Evolutionary conservation across 345 rosid genomes (phyloP).

Genomic region (Luvunga scandens): DNA sequence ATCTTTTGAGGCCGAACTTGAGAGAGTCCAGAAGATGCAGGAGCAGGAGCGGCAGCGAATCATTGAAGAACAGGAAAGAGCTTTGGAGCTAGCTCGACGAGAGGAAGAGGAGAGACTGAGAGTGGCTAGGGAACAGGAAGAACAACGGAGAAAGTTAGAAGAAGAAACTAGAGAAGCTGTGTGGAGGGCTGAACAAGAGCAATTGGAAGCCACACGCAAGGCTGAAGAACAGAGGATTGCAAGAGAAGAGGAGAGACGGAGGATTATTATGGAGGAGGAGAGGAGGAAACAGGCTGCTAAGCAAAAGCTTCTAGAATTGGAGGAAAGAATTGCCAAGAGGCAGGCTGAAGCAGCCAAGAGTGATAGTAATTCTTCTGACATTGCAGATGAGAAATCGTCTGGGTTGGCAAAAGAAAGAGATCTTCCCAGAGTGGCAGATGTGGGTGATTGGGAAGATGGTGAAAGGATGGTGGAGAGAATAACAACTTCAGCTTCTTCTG

Average conservation of each 20-base stretch:
- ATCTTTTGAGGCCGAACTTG: conserved; percentile 98
- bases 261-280: conserved; percentile 84
- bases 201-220: conserved; percentile 59
- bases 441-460: conserved; percentile 85
- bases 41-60: conserved; percentile 79
- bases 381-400: conserved; percentile 47
- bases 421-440: conserved; percentile 35
- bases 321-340: conserved; percentile 89
- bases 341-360: conserved; percentile 52
- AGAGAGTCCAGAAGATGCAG: conserved; percentile 95
- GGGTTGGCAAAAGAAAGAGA: conserved; percentile 49
- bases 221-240: conserved; percentile 82
- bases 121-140: conserved; percentile 79
- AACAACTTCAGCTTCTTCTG: conserved; percentile 69
- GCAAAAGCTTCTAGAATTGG: conserved; percentile 91
- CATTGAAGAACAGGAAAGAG: conserved; percentile 83
- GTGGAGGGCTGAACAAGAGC: conserved; percentile 90
- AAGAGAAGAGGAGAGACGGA: conserved; percentile 88
- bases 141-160: conserved; percentile 64
- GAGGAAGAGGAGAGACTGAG: conserved; percentile 90
- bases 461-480: conserved; percentile 93
- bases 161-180: conserved; percentile 89
- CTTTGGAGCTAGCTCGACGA: conserved; percentile 70
- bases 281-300: conserved; percentile 96
- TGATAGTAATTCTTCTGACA: conserved; percentile 42